Evolutionary conservation across 2,329 filamentous ascomycete genomes (phyloP).

Genomic region (Sclerotinia nivalis): DNA sequence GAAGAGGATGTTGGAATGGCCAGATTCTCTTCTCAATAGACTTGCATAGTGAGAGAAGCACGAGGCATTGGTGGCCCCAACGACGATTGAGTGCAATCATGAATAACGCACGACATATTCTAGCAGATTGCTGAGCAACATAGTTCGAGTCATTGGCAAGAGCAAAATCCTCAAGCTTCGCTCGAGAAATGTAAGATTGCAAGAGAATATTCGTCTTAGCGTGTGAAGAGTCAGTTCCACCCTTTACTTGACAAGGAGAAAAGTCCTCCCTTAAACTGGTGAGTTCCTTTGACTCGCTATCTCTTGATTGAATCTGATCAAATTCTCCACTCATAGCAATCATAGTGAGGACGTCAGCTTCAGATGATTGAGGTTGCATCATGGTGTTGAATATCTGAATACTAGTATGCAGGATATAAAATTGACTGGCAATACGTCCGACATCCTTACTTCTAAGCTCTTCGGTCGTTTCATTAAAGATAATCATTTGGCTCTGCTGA

Average conservation of each 20-base stretch:
- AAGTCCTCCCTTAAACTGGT: conserved; percentile 60
- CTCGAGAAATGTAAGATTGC: conserved; percentile 89
- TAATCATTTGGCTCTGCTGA: conserved; percentile 96
- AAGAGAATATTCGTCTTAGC: conserved; percentile 95
- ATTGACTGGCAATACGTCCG: conserved; percentile 94
- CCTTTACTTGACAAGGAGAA: conserved; percentile 76
- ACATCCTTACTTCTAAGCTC: conserved; percentile 93
- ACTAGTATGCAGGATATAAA: conserved; percentile 89
- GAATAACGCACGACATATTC: conserved; percentile 92
- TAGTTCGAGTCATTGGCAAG: conserved; percentile 90
- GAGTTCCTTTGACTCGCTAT: conserved; percentile 89
- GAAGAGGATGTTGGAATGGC: conserved; percentile 91
- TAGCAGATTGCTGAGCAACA: conserved; percentile 90
- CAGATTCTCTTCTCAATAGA: conserved; percentile 96
- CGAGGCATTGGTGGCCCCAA: conserved; percentile 94
- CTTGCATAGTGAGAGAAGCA: conserved; percentile 88
- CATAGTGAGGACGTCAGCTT: conserved; percentile 93
- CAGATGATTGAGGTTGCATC: conserved; percentile 83
- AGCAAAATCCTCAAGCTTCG: conserved; percentile 88
- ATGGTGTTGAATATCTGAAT: conserved; percentile 95
- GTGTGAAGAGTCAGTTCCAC: conserved; percentile 68
- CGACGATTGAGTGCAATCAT: conserved; percentile 95
- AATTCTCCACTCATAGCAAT: conserved; percentile 98
- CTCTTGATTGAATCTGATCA: conserved; percentile 91
- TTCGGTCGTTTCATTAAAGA: conserved; percentile 93